Evolutionary conservation across 2,329 filamentous ascomycete species (phyloP).

Genomic region (Sarocladiaceae sp.): DNA sequence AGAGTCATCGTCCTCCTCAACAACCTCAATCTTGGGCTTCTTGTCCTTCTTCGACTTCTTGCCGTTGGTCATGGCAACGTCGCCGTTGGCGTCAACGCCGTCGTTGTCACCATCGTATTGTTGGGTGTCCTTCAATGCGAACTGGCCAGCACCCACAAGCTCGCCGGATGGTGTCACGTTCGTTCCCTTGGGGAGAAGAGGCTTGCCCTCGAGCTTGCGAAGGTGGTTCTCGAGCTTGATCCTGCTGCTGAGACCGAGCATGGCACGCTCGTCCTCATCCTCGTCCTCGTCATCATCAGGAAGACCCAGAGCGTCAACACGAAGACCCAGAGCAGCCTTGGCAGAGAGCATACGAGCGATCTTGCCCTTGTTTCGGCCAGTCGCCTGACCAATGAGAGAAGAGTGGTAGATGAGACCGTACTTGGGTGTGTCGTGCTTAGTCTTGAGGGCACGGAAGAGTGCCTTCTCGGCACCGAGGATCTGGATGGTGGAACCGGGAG

Average conservation of each 20-base stretch:
- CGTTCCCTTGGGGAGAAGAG: slow-evolving; percentile 71
- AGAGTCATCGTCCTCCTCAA: slow-evolving; percentile 34
- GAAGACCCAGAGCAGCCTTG: slow-evolving; percentile 88
- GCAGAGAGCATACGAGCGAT: slow-evolving; percentile 94
- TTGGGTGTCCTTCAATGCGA: slow-evolving; percentile 85
- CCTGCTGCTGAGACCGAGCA: slow-evolving; percentile 69
- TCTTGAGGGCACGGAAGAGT: slow-evolving; percentile 96
- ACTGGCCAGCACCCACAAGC: slow-evolving; percentile 64
- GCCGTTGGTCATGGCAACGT: slow-evolving; percentile 31
- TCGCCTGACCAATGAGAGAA: slow-evolving; percentile 92
- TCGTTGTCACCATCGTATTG: slow-evolving; percentile 96
- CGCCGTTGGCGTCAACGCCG: slow-evolving; percentile 62
- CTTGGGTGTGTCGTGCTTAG: slow-evolving; percentile 98
- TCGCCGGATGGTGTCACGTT: slow-evolving; percentile 72
- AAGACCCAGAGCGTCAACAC: slow-evolving; percentile 71
- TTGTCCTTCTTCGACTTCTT: slow-evolving; percentile 39
- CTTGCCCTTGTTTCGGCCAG: slow-evolving; percentile 98
- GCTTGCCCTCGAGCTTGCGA: slow-evolving; percentile 83
- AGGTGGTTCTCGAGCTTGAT: slow-evolving; percentile 73
- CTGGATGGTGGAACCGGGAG: slow-evolving; percentile 91
- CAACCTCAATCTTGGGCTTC: slow-evolving; percentile 37
- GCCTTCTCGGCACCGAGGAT: slow-evolving; percentile 99
- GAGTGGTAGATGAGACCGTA: slow-evolving; percentile 94
- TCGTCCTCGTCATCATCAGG: slow-evolving; percentile 53
- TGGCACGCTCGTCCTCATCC: slow-evolving; percentile 85